Percentiles rank a stretch among this genome's conserved stretches.
Conservation (phyloP, 2,329 filamentous ascomycete genomes). For the Pestalotiopsis sp. region DNA sequence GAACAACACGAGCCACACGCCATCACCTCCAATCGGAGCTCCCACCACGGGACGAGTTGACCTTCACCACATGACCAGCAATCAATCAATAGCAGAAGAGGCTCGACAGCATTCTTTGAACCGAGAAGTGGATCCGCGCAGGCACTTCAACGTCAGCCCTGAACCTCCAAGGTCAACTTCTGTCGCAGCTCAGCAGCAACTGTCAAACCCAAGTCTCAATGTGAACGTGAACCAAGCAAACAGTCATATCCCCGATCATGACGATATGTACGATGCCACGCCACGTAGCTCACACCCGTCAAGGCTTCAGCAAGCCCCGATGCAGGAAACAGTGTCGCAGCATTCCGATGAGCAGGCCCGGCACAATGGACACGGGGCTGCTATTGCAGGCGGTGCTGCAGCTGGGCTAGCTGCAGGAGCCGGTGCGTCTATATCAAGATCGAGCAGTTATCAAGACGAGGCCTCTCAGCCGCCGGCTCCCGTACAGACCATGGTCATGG, state of each 20-base stretch:
- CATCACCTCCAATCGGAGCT: conserved; percentile 9
- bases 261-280: conserved; percentile 34
- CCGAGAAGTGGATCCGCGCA: conserved; percentile 19
- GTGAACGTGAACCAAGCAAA: conserved; percentile 31
- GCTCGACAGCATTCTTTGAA: conserved; percentile 21
- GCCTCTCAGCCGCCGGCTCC: background rate
- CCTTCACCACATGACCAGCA: background rate
- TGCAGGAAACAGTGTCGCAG: background rate
- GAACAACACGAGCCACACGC: conserved; percentile 13
- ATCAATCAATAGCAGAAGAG: conserved; percentile 11
- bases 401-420: conserved; percentile 11
- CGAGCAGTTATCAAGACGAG: conserved; percentile 13
- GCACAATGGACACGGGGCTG: conserved; percentile 16
- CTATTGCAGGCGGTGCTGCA: conserved; percentile 8
- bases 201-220: conserved; percentile 27
- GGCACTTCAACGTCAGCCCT: conserved; percentile 27
- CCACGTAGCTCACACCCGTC: conserved; percentile 20
- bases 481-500: conserved; percentile 16
- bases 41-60: background rate
- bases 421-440: conserved; percentile 2
- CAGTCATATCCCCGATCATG: conserved; percentile 18
- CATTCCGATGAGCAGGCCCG: background rate
- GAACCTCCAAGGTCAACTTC: conserved; percentile 21
- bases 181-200: conserved; percentile 23
- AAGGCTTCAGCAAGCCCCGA: background rate